Conservation (phyloP, 2,329 filamentous ascomycete species). For the Hymenoscyphus albidus region DNA sequence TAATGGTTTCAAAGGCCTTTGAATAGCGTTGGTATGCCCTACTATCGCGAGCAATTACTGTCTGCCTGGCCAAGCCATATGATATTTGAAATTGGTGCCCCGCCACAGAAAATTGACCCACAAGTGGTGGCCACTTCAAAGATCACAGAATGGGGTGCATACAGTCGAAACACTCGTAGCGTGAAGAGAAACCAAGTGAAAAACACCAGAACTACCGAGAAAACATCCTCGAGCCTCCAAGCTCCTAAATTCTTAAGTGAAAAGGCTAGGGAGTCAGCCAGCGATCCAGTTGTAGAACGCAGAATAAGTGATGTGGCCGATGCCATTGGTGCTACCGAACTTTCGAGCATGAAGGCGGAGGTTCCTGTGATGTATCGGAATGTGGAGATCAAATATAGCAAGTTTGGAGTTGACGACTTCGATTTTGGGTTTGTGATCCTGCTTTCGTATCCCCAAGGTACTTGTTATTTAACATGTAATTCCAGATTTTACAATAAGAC, state of each 20-base stretch:
- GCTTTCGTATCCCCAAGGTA: background rate
- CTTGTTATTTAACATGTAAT: background rate
- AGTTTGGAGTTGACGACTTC: constrained; percentile 98
- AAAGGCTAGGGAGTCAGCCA: constrained; percentile 68
- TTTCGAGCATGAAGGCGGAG: constrained; percentile 74
- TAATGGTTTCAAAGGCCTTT: constrained; percentile 55
- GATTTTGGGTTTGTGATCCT: constrained; percentile 73
- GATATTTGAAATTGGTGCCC: constrained; percentile 79
- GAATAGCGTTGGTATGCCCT: constrained; percentile 84
- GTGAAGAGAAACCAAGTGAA: constrained; percentile 78
- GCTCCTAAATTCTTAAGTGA: constrained; percentile 94
- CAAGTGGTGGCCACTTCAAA: constrained; percentile 66
- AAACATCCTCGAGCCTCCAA: constrained; percentile 56
- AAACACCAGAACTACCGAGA: constrained; percentile 63
- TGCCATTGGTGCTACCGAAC: constrained; percentile 62
- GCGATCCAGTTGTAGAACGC: constrained; percentile 42
- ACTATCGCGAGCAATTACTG: constrained; percentile 81
- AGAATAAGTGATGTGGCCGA: constrained; percentile 54
- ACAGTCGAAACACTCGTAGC: constrained; percentile 71
- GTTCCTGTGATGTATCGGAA: constrained; percentile 87
- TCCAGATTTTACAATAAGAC: constrained; percentile 90
- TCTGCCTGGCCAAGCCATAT: constrained; percentile 88
- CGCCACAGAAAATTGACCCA: constrained; percentile 70
- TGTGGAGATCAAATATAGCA: constrained; percentile 98
- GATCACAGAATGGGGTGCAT: constrained; percentile 70